Evolutionary conservation across 2,329 filamentous ascomycete genomes (phyloP).

Genomic region (Rhinocladiella mackenziei): DNA sequence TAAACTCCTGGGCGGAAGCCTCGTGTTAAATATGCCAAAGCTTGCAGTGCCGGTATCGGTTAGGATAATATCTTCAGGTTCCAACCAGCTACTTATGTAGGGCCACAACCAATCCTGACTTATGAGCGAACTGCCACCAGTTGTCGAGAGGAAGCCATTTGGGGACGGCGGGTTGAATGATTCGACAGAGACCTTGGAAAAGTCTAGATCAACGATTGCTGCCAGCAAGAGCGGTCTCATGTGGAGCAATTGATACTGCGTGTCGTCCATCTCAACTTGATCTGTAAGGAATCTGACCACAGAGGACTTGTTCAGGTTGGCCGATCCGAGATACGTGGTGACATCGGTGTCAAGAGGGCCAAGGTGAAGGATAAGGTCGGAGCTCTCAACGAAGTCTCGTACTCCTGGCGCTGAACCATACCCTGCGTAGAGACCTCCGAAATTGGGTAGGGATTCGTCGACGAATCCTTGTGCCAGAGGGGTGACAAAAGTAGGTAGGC

Average conservation of each 20-base stretch:
- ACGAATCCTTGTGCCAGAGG: too few relatives aligned
- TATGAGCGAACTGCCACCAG: conserved; percentile 39
- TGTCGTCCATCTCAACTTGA: background rate
- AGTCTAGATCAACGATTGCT: background rate
- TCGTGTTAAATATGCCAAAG: conserved; percentile 82
- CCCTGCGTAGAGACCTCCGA: conserved; percentile 82
- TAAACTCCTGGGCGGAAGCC: conserved; percentile 71
- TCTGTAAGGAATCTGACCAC: conserved; percentile 50
- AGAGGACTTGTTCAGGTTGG: conserved; percentile 68
- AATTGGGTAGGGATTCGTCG: conserved; percentile 72
- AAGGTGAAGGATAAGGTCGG: conserved; percentile 41
- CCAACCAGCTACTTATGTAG: conserved; percentile 67
- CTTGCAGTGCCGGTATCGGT: conserved; percentile 85
- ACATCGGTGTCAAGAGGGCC: conserved; percentile 45
- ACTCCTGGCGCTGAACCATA: conserved; percentile 64
- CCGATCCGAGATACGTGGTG: conserved; percentile 67
- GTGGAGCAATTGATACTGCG: background rate
- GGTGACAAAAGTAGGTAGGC: too few relatives aligned
- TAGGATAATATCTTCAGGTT: conserved; percentile 69
- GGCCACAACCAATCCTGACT: conserved; percentile 65
- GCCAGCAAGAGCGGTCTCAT: background rate
- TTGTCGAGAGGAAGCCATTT: background rate
- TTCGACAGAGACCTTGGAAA: background rate
- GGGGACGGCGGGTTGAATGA: background rate
- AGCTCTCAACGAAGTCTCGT: conserved; percentile 44